phyloP scores from a whole-genome alignment of 306 rosid genomes.

The Gynostemma pentaphyllum region DNA sequence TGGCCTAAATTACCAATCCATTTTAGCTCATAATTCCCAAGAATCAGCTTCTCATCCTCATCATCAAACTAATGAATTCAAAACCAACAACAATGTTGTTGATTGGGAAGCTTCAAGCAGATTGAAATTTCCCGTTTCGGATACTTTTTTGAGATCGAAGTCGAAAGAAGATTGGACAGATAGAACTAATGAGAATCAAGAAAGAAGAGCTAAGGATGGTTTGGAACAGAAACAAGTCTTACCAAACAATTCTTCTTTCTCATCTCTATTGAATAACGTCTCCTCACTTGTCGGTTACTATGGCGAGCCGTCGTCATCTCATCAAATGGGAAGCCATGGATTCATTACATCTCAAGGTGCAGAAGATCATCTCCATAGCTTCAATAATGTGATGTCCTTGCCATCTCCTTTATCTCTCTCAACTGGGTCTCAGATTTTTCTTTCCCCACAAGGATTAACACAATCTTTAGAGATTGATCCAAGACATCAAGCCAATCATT shows the following conservation, averaged over 20 bases:
- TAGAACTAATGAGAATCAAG: too few relatives aligned
- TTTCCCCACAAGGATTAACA: conserved; percentile 30
- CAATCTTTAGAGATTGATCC: conserved; percentile 37
- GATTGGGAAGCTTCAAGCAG: conserved; percentile 17
- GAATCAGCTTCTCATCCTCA: conserved; percentile 17
- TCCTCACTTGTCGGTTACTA: conserved; percentile 14
- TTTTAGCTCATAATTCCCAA: background rate
- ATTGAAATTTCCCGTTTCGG: too few relatives aligned
- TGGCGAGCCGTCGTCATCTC: conserved; percentile 15
- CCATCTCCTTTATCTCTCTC: conserved; percentile 56
- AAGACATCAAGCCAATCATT: conserved; percentile 32
- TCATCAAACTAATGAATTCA: conserved; percentile 24
- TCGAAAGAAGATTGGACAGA: too few relatives aligned
- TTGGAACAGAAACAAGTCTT: conserved; percentile 15
- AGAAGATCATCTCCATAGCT: conserved; percentile 32
- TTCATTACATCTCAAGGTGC: conserved; percentile 26
- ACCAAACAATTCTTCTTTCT: conserved; percentile 23
- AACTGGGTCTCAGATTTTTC: conserved; percentile 42
- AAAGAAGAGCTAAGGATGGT: too few relatives aligned
- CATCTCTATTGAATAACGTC: conserved; percentile 20
- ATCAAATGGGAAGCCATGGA: conserved; percentile 24
- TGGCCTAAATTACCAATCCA: conserved; percentile 31
- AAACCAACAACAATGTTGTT: conserved; percentile 9
- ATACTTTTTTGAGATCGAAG: too few relatives aligned
- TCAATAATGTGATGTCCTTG: conserved; percentile 33